Percentiles rank a stretch among this genome's conserved stretches.
Conservation (phyloP, 2,329 filamentous ascomycete species). For the Thyridium curvatum region DNA sequence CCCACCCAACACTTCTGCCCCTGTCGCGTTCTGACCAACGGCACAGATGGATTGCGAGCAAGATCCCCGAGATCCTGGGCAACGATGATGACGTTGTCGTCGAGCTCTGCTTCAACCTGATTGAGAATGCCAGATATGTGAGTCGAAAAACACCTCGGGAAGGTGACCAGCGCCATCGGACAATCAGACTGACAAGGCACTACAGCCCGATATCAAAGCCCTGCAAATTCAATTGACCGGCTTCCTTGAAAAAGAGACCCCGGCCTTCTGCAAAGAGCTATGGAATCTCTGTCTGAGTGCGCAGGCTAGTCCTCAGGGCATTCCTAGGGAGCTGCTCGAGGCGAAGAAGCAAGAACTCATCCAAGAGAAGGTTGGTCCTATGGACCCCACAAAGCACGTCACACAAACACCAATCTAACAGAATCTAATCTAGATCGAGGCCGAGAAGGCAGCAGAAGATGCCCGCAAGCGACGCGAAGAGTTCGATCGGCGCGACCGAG, state of each 20-base stretch:
- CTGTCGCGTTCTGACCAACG: background rate
- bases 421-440: slow-evolving; percentile 60
- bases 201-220: slow-evolving; percentile 87
- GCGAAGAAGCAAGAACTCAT: slow-evolving; percentile 94
- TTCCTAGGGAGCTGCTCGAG: slow-evolving; percentile 89
- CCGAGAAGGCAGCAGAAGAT: slow-evolving; percentile 74
- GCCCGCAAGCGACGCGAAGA: slow-evolving; percentile 65
- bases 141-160: slow-evolving; percentile 23
- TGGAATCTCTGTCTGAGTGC: slow-evolving; percentile 91
- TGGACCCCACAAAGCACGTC: slow-evolving; percentile 7
- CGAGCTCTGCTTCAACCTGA: slow-evolving; percentile 66
- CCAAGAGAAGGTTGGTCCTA: slow-evolving; percentile 73
- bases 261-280: slow-evolving; percentile 84
- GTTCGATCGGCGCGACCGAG: slow-evolving; percentile 60
- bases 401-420: slow-evolving; percentile 5
- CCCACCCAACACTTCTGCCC: slow-evolving; percentile 5
- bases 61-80: slow-evolving; percentile 81
- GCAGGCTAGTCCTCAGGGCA: slow-evolving; percentile 79
- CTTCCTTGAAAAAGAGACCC: slow-evolving; percentile 88
- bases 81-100: slow-evolving; percentile 94
- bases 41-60: slow-evolving; percentile 82
- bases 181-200: slow-evolving; percentile 3
- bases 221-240: slow-evolving; percentile 92
- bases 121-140: slow-evolving; percentile 73
- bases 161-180: background rate